These are phyloP conservation scores for Termitomyces sp. DNA, from an alignment of 768 basidiomycete genomes.

Conservation along the genomic window DNA sequence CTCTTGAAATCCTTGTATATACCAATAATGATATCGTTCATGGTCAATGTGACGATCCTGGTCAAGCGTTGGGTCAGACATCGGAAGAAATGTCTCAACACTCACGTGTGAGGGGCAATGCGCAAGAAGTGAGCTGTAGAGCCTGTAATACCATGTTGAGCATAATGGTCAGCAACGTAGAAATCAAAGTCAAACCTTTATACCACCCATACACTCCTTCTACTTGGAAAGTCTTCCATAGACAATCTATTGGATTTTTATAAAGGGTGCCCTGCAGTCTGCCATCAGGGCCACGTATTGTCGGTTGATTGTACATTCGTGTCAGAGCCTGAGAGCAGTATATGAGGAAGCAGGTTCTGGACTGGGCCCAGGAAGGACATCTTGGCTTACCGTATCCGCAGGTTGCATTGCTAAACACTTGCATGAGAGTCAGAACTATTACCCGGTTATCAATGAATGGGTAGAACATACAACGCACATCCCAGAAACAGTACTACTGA, in stretches of 20 bases:
- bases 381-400: constrained; percentile 65
- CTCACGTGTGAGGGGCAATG: constrained; percentile 89
- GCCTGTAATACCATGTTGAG: constrained; percentile 39
- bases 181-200: constrained; percentile 57
- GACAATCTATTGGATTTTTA: constrained; percentile 90
- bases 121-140: constrained; percentile 92
- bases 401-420: constrained; percentile 94
- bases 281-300: constrained; percentile 65
- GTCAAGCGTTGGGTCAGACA: neutral
- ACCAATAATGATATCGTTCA: constrained; percentile 75
- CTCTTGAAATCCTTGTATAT: constrained; percentile 53
- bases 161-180: neutral
- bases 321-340: constrained; percentile 62
- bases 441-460: neutral
- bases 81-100: neutral
- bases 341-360: neutral
- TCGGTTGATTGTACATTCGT: constrained; percentile 95
- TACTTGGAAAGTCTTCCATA: constrained; percentile 91
- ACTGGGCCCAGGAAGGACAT: neutral
- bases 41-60: constrained; percentile 88
- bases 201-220: constrained; percentile 96
- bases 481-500: constrained; percentile 87
- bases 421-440: neutral
- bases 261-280: constrained; percentile 74
- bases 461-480: constrained; percentile 74